These are phyloP conservation scores for Metschnikowia anglica DNA, from an alignment of 805 yeast genomes.

Conservation along the genomic window DNA sequence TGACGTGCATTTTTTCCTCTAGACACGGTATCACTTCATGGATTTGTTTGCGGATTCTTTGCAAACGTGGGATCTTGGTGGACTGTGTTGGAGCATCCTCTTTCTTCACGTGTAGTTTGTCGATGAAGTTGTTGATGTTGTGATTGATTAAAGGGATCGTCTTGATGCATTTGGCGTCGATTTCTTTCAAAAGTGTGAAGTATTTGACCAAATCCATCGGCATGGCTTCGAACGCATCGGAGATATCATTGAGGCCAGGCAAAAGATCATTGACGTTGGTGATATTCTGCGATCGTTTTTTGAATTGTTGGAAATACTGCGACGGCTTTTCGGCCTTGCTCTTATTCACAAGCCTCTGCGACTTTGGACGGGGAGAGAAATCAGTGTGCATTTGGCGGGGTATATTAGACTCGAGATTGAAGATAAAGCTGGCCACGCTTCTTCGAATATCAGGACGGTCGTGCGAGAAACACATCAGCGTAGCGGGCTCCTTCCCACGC, in stretches of 20 bases:
- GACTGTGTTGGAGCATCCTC: conserved; percentile 11
- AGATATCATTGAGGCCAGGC: conserved; percentile 88
- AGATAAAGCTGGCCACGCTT: neutral
- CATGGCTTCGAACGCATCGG: conserved; percentile 87
- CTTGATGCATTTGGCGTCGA: conserved; percentile 88
- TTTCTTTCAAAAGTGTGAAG: conserved; percentile 84
- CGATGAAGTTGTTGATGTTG: conserved; percentile 50
- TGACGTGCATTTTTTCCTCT: conserved; percentile 97
- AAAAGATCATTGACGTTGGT: conserved; percentile 38
- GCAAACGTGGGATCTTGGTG: conserved; percentile 33
- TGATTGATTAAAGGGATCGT: conserved; percentile 65
- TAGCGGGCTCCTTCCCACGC: neutral
- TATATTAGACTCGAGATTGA: conserved; percentile 1
- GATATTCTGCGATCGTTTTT: conserved; percentile 34
- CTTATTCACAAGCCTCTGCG: conserved; percentile 30
- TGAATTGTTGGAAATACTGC: conserved; percentile 36
- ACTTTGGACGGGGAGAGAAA: conserved; percentile 34
- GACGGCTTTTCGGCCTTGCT: conserved; percentile 23
- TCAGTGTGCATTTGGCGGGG: conserved; percentile 18
- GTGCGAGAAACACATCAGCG: conserved; percentile 6
- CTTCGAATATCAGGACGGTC: neutral
- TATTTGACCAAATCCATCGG: conserved; percentile 82
- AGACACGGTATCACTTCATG: conserved; percentile 83
- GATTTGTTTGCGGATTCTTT: conserved; percentile 44
- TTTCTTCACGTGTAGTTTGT: conserved; percentile 20